Evolutionary conservation across 163 green algal genomes (phyloP).

Genomic region (Chlorella variabilis): DNA sequence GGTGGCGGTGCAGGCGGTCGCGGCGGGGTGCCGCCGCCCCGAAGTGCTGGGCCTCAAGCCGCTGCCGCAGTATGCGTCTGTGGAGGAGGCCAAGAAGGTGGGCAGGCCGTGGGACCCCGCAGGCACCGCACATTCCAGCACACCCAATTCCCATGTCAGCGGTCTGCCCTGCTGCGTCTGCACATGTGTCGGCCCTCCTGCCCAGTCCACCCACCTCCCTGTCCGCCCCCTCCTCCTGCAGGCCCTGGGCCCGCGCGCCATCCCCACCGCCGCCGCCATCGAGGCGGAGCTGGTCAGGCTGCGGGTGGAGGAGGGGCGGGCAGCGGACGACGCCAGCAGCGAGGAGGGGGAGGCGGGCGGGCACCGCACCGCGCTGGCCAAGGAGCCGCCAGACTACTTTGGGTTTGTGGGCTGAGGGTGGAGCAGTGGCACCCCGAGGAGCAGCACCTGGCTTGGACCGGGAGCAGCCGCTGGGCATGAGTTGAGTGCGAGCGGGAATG

Average conservation of each 20-base stretch:
- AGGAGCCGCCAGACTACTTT: conserved; percentile 53
- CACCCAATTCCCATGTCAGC: too few species aligned
- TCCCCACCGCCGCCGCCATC: conserved; percentile 40
- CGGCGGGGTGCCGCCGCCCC: neutral
- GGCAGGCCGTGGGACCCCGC: neutral
- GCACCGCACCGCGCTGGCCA: conserved; percentile 48
- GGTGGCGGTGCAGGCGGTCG: neutral
- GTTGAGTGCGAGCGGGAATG: too few species aligned
- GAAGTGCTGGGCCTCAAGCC: conserved; percentile 50
- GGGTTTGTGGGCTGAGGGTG: conserved; percentile 49
- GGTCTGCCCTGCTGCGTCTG: too few species aligned
- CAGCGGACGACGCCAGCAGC: neutral
- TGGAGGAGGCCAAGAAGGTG: conserved; percentile 57
- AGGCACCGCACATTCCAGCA: too few species aligned
- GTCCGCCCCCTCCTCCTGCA: neutral
- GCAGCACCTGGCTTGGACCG: too few species aligned
- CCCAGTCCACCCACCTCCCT: too few species aligned
- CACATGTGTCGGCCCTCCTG: too few species aligned
- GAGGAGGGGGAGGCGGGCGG: conserved; percentile 34
- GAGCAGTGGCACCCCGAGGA: too few species aligned
- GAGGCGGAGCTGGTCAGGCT: conserved; percentile 41
- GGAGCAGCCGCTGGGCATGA: too few species aligned
- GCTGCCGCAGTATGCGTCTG: conserved; percentile 46
- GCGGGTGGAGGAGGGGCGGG: conserved; percentile 37
- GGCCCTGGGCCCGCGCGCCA: conserved; percentile 46